Base-by-base conservation (phyloP, 257 asterid genomes). In the Nicotiana sylvestris region DNA sequence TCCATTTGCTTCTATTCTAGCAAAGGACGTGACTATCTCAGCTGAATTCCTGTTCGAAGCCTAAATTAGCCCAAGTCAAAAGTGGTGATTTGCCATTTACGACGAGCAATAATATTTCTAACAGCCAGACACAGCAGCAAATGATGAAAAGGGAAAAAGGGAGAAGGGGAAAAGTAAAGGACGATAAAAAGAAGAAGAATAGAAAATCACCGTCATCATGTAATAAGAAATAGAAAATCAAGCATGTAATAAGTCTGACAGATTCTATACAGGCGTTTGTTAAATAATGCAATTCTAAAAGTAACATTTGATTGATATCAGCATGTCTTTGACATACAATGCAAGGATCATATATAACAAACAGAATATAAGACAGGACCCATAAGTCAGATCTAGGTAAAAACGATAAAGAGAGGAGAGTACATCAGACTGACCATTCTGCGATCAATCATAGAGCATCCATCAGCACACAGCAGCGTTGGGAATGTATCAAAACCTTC, bases 401-500 rank as follows among this genome's bases (percentile, higher is more conserved):
- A 60, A 61, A 49, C 9, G n/a, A 53, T 74, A 4, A 32, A 81
- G 76, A 82, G 3, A n/a, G 64, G 33, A 68, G 84, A 68, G 30
- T 62, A 80, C 10, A 35, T 16, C 69, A 69, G 65, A 84, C 92
- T 85, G 66, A 95, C 99, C 99, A 95, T 95, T 83, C 98, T 82
- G 37, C 99, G 97, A 72, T 95, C 99, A 83, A 95, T 89, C 99
- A 95, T 95, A 81, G 89, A 87, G 53, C 99, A 95, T 25, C 99
- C 99, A 86, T 95, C 99, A 25, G 98, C 99, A 55, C 99, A 95
- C 84, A 95, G 87, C 60, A 93, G 91, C n/a, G 99, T 95, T 2
- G 99, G 99, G 83, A 95, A 95, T n/a, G 98, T 95, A 81, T 95
- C 99, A 37, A 91, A 95, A 57, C 93, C 99, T 86, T 93, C 98